Conservation (phyloP, 2,329 filamentous ascomycete genomes). For the Fusarium albosuccineum region DNA sequence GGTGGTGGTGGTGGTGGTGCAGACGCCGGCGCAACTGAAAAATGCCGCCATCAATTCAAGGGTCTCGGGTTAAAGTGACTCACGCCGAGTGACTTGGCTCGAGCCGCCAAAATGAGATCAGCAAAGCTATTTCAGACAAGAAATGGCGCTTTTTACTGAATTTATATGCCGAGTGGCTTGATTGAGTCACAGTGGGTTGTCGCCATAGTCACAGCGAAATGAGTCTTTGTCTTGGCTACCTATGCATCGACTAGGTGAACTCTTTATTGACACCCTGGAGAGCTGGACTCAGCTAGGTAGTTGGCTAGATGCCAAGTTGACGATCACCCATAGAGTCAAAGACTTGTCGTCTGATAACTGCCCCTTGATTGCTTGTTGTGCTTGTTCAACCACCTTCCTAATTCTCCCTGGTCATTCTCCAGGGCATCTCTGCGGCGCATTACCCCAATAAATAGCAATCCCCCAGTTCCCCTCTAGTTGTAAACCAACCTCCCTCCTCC, state of each 20-base stretch:
- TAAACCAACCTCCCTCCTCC: not conserved
- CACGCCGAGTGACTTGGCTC: constrained; percentile 41
- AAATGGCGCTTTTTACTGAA: constrained; percentile 8
- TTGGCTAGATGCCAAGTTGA: too few species aligned
- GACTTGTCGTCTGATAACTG: too few species aligned
- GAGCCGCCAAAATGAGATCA: not conserved
- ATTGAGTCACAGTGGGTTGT: constrained; percentile 16
- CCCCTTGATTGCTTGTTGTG: not conserved
- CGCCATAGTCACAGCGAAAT: not conserved
- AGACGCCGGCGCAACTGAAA: constrained; percentile 11
- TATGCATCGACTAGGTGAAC: too few species aligned
- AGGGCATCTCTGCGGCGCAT: not conserved
- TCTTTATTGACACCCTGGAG: too few species aligned
- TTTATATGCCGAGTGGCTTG: constrained; percentile 8
- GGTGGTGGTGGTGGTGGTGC: not conserved
- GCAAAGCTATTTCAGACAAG: not conserved
- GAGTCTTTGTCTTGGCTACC: not conserved
- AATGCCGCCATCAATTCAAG: not conserved
- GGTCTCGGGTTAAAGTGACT: constrained; percentile 32
- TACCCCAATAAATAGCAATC: constrained; percentile 8
- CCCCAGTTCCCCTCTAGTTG: not conserved
- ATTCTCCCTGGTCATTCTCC: constrained; percentile 12
- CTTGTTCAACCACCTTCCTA: constrained; percentile 38
- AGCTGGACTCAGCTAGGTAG: too few species aligned
- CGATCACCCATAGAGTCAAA: too few species aligned